A percentile compares a stretch with the other conserved stretches of the same genome.
Evolutionary conservation across 2,329 filamentous ascomycete genomes (phyloP).

Genomic region (Epichloe coenophiala): DNA sequence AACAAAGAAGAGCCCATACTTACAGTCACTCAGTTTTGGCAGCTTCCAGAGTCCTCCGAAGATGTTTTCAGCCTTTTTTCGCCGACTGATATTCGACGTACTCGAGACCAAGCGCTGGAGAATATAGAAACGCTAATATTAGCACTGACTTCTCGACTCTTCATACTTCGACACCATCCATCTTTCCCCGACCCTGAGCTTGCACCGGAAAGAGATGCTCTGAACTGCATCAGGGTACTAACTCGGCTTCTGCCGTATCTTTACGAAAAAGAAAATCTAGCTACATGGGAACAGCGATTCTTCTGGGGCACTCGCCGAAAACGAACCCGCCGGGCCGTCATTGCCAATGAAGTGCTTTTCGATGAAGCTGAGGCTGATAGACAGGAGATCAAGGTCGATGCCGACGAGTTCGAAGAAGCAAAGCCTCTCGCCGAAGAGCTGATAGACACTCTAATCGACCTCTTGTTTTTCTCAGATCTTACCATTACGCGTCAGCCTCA

Average conservation of each 20-base stretch:
- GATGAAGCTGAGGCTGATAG: slow-evolving; percentile 55
- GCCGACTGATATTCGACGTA: slow-evolving; percentile 73
- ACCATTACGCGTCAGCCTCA: slow-evolving; percentile 63
- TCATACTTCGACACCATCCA: slow-evolving; percentile 71
- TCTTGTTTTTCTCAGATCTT: slow-evolving; percentile 85
- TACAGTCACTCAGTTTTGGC: slow-evolving; percentile 62
- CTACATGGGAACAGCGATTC: slow-evolving; percentile 81
- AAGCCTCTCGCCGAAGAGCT: slow-evolving; percentile 87
- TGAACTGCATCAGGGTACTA: slow-evolving; percentile 88
- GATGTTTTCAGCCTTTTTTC: slow-evolving; percentile 99
- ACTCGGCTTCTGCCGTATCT: slow-evolving; percentile 82
- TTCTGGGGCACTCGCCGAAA: slow-evolving; percentile 74
- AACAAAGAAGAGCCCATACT: not conserved
- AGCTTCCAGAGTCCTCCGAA: slow-evolving; percentile 86
- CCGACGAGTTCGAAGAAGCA: slow-evolving; percentile 61
- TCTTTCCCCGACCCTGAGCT: slow-evolving; percentile 81
- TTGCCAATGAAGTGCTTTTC: slow-evolving; percentile 68
- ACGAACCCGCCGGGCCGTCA: slow-evolving; percentile 50
- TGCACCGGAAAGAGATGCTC: slow-evolving; percentile 72
- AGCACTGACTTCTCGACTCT: slow-evolving; percentile 70
- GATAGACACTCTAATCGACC: slow-evolving; percentile 75
- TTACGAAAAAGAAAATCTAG: slow-evolving; percentile 76
- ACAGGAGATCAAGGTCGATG: slow-evolving; percentile 28
- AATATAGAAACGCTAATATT: slow-evolving; percentile 85
- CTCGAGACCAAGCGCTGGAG: slow-evolving; percentile 68